Percentiles rank a stretch among this genome's conserved stretches.
phyloP scores from a whole-genome alignment of 331 rosid species.

The Stylosanthes scabra region DNA sequence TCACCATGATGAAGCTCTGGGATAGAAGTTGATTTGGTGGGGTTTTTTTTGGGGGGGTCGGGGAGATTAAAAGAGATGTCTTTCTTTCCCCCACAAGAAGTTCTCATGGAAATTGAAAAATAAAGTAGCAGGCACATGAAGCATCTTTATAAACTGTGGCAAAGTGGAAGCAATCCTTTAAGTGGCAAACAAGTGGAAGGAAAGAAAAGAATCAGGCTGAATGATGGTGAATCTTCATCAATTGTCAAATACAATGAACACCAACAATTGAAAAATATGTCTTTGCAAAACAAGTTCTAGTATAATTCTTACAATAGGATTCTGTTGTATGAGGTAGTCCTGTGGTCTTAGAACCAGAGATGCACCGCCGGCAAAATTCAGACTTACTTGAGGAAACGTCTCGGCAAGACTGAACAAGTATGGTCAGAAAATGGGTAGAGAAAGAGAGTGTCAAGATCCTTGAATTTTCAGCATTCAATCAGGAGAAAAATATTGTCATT shows the following conservation, averaged over 20 bases:
- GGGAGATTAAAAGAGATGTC: background rate
- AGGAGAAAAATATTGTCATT: slow-evolving; percentile 14
- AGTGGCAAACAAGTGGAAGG: slow-evolving; percentile 12
- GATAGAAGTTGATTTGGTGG: background rate
- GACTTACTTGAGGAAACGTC: slow-evolving; percentile 80
- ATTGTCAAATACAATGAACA: slow-evolving; percentile 12
- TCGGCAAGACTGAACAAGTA: slow-evolving; percentile 55
- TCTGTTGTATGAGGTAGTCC: slow-evolving; percentile 82
- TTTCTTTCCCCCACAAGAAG: background rate
- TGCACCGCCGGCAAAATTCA: slow-evolving; percentile 90
- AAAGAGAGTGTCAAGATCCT: slow-evolving; percentile 36
- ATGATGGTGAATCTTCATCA: slow-evolving; percentile 24
- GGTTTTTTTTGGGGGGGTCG: no score
- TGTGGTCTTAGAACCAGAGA: slow-evolving; percentile 77
- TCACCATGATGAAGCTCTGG: slow-evolving; percentile 14
- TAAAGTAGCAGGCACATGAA: slow-evolving; percentile 1
- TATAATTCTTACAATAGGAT: slow-evolving; percentile 60
- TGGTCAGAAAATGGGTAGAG: slow-evolving; percentile 9
- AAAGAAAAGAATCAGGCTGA: slow-evolving; percentile 25
- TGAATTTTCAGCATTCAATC: slow-evolving; percentile 9
- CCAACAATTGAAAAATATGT: slow-evolving; percentile 13
- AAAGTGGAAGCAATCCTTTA: slow-evolving; percentile 1
- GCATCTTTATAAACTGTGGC: slow-evolving; percentile 12
- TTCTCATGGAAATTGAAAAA: slow-evolving; percentile 5
- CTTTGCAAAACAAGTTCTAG: slow-evolving; percentile 26